Evolutionary conservation across 768 basidiomycete species (phyloP).

Genomic region (Pleurotus pulmonarius): DNA sequence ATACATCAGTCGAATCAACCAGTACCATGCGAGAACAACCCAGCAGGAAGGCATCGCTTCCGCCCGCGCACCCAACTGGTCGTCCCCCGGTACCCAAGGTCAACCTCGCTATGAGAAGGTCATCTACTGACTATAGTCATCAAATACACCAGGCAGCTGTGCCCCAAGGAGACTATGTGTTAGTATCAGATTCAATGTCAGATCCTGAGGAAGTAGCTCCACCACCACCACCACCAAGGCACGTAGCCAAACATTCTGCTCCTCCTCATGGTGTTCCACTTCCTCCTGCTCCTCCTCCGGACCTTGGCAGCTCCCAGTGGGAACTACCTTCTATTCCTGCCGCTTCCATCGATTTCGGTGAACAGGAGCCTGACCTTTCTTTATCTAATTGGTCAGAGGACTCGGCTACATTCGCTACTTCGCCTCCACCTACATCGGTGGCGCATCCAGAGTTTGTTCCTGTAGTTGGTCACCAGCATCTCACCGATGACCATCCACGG

Average conservation of each 20-base stretch:
- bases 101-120: conserved; percentile 11
- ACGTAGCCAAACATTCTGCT: conserved; percentile 31
- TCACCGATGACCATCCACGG: conserved; percentile 29
- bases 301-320: conserved; percentile 52
- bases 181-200: conserved; percentile 52
- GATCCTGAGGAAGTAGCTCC: conserved; percentile 35
- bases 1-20: conserved; percentile 16
- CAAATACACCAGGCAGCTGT: conserved; percentile 6
- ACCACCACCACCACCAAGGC: conserved; percentile 38
- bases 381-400: conserved; percentile 61
- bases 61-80: conserved; percentile 15
- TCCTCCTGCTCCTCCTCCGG: conserved; percentile 24
- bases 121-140: conserved; percentile 8
- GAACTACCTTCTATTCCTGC: conserved; percentile 62
- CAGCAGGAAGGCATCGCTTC: conserved; percentile 34
- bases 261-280: conserved; percentile 24
- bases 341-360: conserved; percentile 49
- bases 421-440: conserved; percentile 21
- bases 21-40: conserved; percentile 23
- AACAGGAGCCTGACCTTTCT: conserved; percentile 41
- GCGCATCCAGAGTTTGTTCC: conserved; percentile 8
- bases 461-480: no score
- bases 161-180: conserved; percentile 52
- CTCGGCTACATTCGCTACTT: conserved; percentile 29
- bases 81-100: conserved; percentile 19